Percentiles rank a stretch among this genome's conserved stretches.
phyloP scores from a whole-genome alignment of 1,139 yeast species.

The Torulaspora pretoriensis region DNA sequence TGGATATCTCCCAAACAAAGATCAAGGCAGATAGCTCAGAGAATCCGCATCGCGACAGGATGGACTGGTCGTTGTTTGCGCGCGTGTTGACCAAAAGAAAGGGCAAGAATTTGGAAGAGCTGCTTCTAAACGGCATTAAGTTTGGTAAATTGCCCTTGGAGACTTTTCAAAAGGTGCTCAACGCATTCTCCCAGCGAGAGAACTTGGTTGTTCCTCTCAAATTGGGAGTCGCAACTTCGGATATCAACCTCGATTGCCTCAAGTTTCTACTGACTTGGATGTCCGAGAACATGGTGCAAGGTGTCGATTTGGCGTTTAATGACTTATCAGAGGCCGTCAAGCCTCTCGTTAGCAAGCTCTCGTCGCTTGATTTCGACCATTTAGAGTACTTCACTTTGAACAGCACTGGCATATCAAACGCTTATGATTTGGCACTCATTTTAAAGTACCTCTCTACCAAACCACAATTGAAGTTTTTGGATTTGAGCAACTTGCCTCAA shows the following conservation, averaged over 20 bases:
- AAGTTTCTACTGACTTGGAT: slow-evolving; percentile 61
- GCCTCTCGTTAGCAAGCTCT: slow-evolving; percentile 37
- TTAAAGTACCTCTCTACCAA: slow-evolving; percentile 50
- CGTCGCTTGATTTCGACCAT: slow-evolving; percentile 24
- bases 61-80: slow-evolving; percentile 75
- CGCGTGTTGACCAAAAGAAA: slow-evolving; percentile 55
- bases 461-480: slow-evolving; percentile 64
- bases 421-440: slow-evolving; percentile 52
- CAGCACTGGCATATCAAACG: slow-evolving; percentile 54
- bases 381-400: slow-evolving; percentile 63
- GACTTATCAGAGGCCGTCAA: slow-evolving; percentile 55
- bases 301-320: slow-evolving; percentile 82
- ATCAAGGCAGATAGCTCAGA: slow-evolving; percentile 53
- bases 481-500: slow-evolving; percentile 67
- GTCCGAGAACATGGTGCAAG: slow-evolving; percentile 54
- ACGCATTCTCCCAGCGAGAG: slow-evolving; percentile 34
- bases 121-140: slow-evolving; percentile 77
- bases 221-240: slow-evolving; percentile 73
- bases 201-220: slow-evolving; percentile 47
- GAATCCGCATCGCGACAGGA: slow-evolving; percentile 51
- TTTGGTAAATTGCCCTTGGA: slow-evolving; percentile 43
- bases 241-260: slow-evolving; percentile 55
- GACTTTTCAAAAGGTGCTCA: slow-evolving; percentile 49
- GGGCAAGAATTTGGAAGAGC: slow-evolving; percentile 65
- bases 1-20: slow-evolving; percentile 79